Conservation (phyloP, 2,329 filamentous ascomycete species). For the Sporothrix dimorphospora region DNA sequence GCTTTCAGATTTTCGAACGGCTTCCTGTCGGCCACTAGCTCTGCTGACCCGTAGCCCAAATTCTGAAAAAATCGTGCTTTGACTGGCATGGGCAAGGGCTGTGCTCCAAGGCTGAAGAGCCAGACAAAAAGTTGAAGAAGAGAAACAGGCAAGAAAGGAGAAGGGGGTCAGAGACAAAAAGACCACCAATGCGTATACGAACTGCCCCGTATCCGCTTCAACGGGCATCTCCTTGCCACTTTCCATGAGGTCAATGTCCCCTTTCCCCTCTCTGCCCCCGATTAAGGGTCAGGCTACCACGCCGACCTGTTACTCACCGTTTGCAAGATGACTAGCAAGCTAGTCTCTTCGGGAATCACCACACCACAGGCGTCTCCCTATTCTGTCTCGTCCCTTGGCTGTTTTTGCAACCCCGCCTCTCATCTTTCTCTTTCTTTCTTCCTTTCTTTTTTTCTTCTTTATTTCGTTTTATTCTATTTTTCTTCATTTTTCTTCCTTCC, state of each 20-base stretch:
- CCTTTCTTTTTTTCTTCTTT: background rate
- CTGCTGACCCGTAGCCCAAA: background rate
- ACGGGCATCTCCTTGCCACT: background rate
- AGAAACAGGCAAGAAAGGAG: background rate
- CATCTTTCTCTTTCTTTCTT: background rate
- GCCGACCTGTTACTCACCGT: constrained; percentile 1
- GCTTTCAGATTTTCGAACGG: background rate
- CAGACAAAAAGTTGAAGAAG: background rate
- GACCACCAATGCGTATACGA: background rate
- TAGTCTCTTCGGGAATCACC: background rate
- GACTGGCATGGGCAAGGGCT: constrained; percentile 20
- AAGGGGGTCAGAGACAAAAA: background rate
- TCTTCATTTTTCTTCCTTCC: background rate
- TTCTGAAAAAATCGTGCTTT: background rate
- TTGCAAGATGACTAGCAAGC: background rate
- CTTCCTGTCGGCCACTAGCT: background rate
- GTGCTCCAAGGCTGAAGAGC: constrained; percentile 20
- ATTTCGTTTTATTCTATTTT: background rate
- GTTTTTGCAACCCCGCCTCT: background rate
- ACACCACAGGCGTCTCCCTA: background rate
- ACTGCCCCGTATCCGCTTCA: background rate
- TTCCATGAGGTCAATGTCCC: background rate
- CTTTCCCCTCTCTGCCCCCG: background rate
- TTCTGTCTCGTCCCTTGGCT: constrained; percentile 11
- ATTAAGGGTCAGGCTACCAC: constrained; percentile 15